Conservation (phyloP, 257 asterid species). For the Solanum rostratum region DNA sequence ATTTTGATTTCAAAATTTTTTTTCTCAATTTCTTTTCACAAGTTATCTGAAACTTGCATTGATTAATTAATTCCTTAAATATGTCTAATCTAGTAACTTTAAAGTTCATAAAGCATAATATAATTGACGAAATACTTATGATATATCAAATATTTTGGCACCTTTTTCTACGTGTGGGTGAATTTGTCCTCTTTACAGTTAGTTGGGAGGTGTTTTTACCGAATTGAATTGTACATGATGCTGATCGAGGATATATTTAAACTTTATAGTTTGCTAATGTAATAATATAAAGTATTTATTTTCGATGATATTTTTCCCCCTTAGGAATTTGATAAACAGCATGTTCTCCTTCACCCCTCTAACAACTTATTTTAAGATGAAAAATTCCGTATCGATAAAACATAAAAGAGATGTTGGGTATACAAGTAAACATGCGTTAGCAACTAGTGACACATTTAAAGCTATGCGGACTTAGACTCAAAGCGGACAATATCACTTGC, state of each 20-base stretch:
- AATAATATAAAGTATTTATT: no score
- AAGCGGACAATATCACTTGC: no score
- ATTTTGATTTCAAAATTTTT: neutral
- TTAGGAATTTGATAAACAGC: no score
- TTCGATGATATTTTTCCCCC: neutral
- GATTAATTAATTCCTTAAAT: neutral
- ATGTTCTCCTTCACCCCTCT: no score
- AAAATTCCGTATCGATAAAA: no score
- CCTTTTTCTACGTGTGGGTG: neutral
- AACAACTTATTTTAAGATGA: no score
- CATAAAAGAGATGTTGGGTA: no score
- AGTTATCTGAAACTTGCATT: neutral
- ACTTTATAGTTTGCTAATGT: neutral
- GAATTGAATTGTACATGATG: neutral
- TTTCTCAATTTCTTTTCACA: neutral
- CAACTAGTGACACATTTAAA: no score
- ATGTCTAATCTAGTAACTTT: neutral
- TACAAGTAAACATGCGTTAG: no score
- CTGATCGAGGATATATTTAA: neutral
- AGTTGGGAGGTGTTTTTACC: neutral
- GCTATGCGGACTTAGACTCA: no score
- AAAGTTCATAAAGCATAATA: neutral
- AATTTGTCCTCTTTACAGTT: neutral
- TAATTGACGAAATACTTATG: neutral
- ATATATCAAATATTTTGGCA: neutral